Evolutionary conservation across 2,329 filamentous ascomycete genomes (phyloP).

Genomic region (Aspergillus tanneri): DNA sequence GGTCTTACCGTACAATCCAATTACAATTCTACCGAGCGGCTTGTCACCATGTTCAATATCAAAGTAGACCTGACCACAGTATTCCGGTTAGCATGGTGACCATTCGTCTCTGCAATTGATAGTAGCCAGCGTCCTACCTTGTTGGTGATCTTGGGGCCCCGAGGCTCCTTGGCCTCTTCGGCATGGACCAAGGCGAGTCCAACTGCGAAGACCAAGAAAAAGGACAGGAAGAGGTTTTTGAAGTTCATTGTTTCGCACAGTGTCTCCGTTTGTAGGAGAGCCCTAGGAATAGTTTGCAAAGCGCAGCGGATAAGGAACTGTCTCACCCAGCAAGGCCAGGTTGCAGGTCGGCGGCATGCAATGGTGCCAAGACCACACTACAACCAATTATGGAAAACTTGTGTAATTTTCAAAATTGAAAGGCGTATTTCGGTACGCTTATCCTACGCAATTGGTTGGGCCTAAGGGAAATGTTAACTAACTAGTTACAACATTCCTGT

Average conservation of each 20-base stretch:
- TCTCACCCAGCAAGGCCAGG: slow-evolving; percentile 31
- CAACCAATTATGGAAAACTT: slow-evolving; percentile 7
- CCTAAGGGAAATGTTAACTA: too few relatives aligned
- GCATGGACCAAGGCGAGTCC: slow-evolving; percentile 70
- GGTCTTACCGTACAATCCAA: slow-evolving; percentile 67
- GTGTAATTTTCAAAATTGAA: slow-evolving; percentile 13
- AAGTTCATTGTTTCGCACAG: slow-evolving; percentile 34
- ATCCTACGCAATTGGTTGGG: background rate
- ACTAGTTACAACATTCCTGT: background rate
- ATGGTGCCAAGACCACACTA: slow-evolving; percentile 18
- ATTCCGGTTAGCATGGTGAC: slow-evolving; percentile 13
- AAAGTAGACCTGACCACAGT: slow-evolving; percentile 56
- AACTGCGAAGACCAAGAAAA: slow-evolving; percentile 73
- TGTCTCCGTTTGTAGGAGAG: too few relatives aligned
- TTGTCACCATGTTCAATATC: slow-evolving; percentile 65
- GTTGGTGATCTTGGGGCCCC: slow-evolving; percentile 88
- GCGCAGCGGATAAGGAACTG: slow-evolving; percentile 15
- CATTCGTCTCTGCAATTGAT: background rate
- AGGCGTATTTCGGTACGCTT: background rate
- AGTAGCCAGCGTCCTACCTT: slow-evolving; percentile 59
- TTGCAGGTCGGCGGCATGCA: slow-evolving; percentile 30
- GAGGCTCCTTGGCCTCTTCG: slow-evolving; percentile 60
- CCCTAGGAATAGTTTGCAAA: slow-evolving; percentile 19
- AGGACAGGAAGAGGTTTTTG: slow-evolving; percentile 52
- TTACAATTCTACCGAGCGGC: slow-evolving; percentile 59